Conservation (phyloP, 1,284 basidiomycete species). For the Calocybe gambosa region DNA sequence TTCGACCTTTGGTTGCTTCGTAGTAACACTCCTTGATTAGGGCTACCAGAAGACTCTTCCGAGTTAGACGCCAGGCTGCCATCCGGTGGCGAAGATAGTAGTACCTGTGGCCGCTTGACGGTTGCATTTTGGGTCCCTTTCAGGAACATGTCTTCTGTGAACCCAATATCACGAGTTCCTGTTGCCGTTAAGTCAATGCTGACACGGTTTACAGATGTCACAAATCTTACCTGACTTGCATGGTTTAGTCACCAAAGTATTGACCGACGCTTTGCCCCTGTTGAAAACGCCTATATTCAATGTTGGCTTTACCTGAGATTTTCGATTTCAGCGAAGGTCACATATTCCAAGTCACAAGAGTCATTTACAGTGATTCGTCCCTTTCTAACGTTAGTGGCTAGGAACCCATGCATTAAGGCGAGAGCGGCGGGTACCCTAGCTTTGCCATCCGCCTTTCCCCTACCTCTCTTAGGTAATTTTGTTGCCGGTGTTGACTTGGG, state of each 20-base stretch:
- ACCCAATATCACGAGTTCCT: constrained; percentile 20
- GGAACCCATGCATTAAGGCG: constrained; percentile 71
- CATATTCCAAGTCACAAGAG: not conserved
- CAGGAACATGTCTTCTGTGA: constrained; percentile 51
- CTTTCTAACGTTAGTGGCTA: constrained; percentile 62
- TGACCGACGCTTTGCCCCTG: constrained; percentile 63
- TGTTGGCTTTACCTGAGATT: constrained; percentile 36
- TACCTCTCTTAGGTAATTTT: constrained; percentile 18
- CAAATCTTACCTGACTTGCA: constrained; percentile 20
- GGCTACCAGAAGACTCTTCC: not conserved
- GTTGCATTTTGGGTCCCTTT: constrained; percentile 19
- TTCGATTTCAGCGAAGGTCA: not conserved
- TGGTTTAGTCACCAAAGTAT: constrained; percentile 24
- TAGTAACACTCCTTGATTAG: not conserved
- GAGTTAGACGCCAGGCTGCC: not conserved
- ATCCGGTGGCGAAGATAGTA: constrained; percentile 2
- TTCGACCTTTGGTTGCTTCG: not conserved
- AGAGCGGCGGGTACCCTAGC: constrained; percentile 42
- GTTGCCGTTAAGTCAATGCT: not conserved
- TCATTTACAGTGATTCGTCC: constrained; percentile 60
- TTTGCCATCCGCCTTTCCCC: constrained; percentile 28
- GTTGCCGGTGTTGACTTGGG: constrained; percentile 15
- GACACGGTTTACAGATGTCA: not conserved
- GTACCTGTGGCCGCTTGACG: not conserved
- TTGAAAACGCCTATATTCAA: constrained; percentile 55